Conservation (phyloP, 2,329 filamentous ascomycete genomes). For the Colletotrichum aenigma region DNA sequence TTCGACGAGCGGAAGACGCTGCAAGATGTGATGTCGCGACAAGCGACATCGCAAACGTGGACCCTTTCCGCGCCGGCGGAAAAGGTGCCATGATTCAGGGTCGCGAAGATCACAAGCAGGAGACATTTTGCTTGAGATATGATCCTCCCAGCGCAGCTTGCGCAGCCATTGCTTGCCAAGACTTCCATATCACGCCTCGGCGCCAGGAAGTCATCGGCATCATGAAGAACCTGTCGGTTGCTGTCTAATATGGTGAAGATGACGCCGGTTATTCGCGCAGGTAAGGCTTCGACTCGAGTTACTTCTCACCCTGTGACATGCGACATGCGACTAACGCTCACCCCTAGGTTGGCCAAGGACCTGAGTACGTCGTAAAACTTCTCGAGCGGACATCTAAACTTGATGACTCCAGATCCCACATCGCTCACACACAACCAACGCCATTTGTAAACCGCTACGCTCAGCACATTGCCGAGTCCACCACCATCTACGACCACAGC, state of each 20-base stretch:
- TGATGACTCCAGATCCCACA: constrained; percentile 11
- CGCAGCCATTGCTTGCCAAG: background rate
- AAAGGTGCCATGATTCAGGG: background rate
- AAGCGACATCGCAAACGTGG: background rate
- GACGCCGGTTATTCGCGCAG: constrained; percentile 1
- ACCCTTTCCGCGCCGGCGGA: background rate
- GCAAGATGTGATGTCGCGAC: background rate
- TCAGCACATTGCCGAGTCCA: constrained; percentile 15
- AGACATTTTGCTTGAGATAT: background rate
- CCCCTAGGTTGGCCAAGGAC: constrained; percentile 21
- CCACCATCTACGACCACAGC: background rate
- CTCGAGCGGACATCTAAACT: constrained; percentile 22
- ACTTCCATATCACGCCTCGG: background rate
- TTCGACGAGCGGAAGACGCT: background rate
- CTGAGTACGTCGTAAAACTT: constrained; percentile 25
- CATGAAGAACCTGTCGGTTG: background rate
- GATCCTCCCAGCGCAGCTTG: background rate
- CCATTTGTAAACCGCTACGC: constrained; percentile 8
- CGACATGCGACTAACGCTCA: background rate
- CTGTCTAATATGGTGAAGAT: constrained; percentile 5
- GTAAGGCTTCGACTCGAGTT: background rate
- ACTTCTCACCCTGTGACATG: background rate
- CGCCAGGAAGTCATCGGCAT: background rate
- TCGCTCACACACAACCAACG: constrained; percentile 16
- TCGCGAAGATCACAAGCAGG: background rate